Evolutionary conservation across 495 filamentous ascomycete genomes (phyloP).

Genomic region (Aspergillus carlsbadensis): DNA sequence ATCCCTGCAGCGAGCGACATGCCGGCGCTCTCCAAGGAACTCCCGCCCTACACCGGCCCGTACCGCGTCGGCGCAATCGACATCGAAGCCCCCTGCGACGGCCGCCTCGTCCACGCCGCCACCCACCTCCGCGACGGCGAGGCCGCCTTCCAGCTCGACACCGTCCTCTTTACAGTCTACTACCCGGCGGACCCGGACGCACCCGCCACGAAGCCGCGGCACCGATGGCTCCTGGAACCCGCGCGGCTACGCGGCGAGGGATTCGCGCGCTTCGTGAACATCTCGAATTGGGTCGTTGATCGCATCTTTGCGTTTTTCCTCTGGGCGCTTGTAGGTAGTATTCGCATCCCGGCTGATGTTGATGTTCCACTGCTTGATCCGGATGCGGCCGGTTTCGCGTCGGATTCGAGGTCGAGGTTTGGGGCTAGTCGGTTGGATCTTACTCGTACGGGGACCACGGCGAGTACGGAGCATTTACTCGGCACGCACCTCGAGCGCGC

Average conservation of each 20-base stretch:
- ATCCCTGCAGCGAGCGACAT: not conserved
- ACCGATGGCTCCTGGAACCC: not conserved
- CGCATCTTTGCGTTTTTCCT: not conserved
- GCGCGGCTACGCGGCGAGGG: not conserved
- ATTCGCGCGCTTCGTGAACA: not conserved
- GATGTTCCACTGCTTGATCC: not conserved
- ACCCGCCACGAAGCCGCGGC: not conserved
- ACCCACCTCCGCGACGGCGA: not conserved
- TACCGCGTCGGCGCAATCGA: not conserved
- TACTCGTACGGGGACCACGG: too few species aligned
- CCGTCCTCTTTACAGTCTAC: not conserved
- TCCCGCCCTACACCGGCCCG: not conserved
- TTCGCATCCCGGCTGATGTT: not conserved
- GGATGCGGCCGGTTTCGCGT: not conserved
- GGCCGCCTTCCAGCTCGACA: conserved; percentile 1
- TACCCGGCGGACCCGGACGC: not conserved
- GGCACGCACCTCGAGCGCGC: too few species aligned
- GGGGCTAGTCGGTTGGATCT: too few species aligned
- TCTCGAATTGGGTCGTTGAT: not conserved
- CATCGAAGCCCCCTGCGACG: conserved; percentile 1
- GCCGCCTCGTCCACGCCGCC: not conserved
- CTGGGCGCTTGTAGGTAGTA: not conserved
- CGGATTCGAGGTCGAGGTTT: too few species aligned
- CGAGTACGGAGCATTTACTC: too few species aligned
- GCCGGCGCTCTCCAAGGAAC: not conserved